Base-by-base conservation (phyloP, 352 stramenopile species). In the Hyphochytrium catenoides region DNA sequence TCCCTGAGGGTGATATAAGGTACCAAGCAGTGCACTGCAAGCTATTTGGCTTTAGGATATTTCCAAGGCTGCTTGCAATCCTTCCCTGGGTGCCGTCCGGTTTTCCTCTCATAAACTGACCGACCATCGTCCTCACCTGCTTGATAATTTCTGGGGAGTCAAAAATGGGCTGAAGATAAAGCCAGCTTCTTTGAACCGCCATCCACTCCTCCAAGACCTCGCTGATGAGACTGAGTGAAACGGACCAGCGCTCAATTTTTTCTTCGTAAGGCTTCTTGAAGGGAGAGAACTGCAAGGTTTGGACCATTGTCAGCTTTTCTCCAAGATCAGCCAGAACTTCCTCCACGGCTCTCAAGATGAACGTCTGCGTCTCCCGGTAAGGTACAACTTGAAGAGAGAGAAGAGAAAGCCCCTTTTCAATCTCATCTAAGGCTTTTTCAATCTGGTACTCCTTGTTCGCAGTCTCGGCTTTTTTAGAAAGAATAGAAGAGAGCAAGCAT, bases 91-190 rank as follows among this genome's bases (percentile, higher is more conserved):
- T n/a, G n/a, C n/a, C n/a, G n/a, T n/a, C n/a, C n/a, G n/a, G n/a
- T n/a, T n/a, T n/a, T n/a, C n/a, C n/a, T n/a, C n/a, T n/a, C n/a
- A n/a, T n/a, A n/a, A n/a, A n/a, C n/a, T n/a, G n/a, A n/a, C n/a
- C n/a, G n/a, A n/a, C n/a, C n/a, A n/a, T n/a, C n/a, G n/a, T n/a
- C 35, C n/a, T n/a, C n/a, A n/a, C n/a, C n/a, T 94, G 82, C 46
- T 94, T 94, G 57, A 91, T 93, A 43, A 94, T 94, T 39, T 94
- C 82, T 0, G 74, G 62, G 1, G 74, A 91, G 44, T 94, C 81
- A 30, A 94, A 94, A 36, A 94, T 94, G 7, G 82, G 82, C 47
- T 94, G 78, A 5, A 94, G 53, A 34, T 94, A 94, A n/a, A 94
- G 43, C 82, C 82, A 94, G 48, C 71, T 90, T 12, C 82, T 68